These are phyloP conservation scores for Didymellaceae sp. DNA, from an alignment of 2,329 filamentous ascomycete species.

Conservation along the genomic window DNA sequence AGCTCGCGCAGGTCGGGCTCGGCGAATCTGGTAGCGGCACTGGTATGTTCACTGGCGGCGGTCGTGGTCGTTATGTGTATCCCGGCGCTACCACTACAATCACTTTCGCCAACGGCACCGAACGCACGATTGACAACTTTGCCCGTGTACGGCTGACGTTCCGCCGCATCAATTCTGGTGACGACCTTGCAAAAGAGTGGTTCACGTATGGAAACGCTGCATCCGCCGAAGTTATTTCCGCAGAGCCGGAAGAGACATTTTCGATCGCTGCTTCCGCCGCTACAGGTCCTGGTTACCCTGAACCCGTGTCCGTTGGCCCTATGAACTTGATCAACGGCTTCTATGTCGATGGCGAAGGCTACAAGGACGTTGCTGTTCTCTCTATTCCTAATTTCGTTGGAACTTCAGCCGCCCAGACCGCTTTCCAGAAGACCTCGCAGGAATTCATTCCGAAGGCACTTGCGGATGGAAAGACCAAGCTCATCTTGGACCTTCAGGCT, in stretches of 20 bases:
- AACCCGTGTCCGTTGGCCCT: slow-evolving; percentile 48
- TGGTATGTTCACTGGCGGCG: slow-evolving; percentile 54
- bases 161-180: slow-evolving; percentile 48
- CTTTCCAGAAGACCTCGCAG: slow-evolving; percentile 51
- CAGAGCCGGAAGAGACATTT: slow-evolving; percentile 2
- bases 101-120: slow-evolving; percentile 54
- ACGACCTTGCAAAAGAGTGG: slow-evolving; percentile 49
- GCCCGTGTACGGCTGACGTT: slow-evolving; percentile 50
- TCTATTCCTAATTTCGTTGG: slow-evolving; percentile 51
- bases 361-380: slow-evolving; percentile 55
- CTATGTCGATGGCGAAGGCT: slow-evolving; percentile 52
- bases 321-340: slow-evolving; percentile 55
- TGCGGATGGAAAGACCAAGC: slow-evolving; percentile 62
- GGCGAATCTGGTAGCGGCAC: slow-evolving; percentile 49
- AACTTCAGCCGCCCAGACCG: slow-evolving; percentile 23
- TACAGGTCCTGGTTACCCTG: slow-evolving; percentile 52
- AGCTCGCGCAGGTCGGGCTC: slow-evolving; percentile 53
- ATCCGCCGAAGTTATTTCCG: slow-evolving; percentile 1
- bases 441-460: slow-evolving; percentile 52
- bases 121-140: slow-evolving; percentile 51
- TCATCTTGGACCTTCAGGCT: slow-evolving; percentile 65
- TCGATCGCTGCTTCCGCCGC: slow-evolving; percentile 19
- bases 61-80: slow-evolving; percentile 53
- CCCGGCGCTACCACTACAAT: slow-evolving; percentile 53
- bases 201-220: slow-evolving; percentile 40